phyloP scores from a whole-genome alignment of 2,329 filamentous ascomycete genomes.

The Tolypocladium inflatum region DNA sequence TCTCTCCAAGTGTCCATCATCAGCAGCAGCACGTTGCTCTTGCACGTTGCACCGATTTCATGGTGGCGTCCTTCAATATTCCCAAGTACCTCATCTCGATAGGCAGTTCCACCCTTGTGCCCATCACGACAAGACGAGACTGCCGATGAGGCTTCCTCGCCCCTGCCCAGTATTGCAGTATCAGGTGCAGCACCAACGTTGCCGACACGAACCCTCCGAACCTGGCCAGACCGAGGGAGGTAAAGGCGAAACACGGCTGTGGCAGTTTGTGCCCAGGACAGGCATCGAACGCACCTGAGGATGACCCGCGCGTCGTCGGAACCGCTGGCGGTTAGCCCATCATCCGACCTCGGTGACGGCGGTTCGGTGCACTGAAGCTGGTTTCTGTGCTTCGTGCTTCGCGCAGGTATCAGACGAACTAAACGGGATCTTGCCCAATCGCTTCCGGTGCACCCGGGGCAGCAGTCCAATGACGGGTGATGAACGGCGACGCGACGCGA shows the following conservation, averaged over 20 bases:
- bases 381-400: not conserved
- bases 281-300: not conserved
- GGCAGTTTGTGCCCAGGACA: not conserved
- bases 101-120: not conserved
- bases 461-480: not conserved
- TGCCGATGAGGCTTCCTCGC: not conserved
- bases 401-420: not conserved
- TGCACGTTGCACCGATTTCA: not conserved
- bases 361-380: too few relatives aligned
- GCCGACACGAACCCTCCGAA: not conserved
- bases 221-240: not conserved
- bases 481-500: not conserved
- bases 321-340: not conserved
- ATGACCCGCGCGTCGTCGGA: not conserved
- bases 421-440: not conserved
- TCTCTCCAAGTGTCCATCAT: not conserved
- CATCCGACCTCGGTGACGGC: not conserved
- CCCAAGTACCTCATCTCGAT: not conserved
- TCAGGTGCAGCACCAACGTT: not conserved
- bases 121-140: not conserved
- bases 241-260: not conserved
- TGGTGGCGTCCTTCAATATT: not conserved
- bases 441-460: not conserved
- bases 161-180: not conserved
- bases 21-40: too few relatives aligned